Evolutionary conservation across 108 stramenopile species (phyloP).

Genomic region (Cyclotella baltica): DNA sequence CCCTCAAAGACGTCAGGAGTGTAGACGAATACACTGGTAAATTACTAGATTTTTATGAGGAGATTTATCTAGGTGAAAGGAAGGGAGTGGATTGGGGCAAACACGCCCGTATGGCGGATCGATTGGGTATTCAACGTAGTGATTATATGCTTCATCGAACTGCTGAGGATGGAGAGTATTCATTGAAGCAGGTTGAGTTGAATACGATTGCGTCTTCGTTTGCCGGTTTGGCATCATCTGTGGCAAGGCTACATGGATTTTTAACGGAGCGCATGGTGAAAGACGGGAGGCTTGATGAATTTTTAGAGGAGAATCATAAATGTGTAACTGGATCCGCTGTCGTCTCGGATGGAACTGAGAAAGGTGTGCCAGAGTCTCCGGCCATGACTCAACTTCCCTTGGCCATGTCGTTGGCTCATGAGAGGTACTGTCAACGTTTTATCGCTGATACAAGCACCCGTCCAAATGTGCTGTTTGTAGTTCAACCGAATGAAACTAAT

Average conservation of each 20-base stretch:
- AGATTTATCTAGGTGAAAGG: constrained; percentile 62
- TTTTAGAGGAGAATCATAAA: constrained; percentile 61
- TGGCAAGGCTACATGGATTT: constrained; percentile 78
- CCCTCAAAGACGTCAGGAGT: constrained; percentile 69
- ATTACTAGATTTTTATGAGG: constrained; percentile 78
- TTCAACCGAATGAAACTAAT: constrained; percentile 96
- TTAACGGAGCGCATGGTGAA: constrained; percentile 57
- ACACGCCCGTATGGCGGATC: constrained; percentile 62
- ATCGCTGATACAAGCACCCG: constrained; percentile 2
- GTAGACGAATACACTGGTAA: constrained; percentile 89
- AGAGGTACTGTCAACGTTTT: constrained; percentile 64
- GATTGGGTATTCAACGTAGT: constrained; percentile 90
- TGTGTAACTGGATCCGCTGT: constrained; percentile 31
- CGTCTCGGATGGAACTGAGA: constrained; percentile 9
- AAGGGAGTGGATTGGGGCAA: constrained; percentile 33
- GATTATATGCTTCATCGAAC: constrained; percentile 96
- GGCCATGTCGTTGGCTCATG: constrained; percentile 79
- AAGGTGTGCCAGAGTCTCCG: constrained; percentile 85
- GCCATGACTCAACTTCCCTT: constrained; percentile 75
- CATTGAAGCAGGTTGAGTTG: constrained; percentile 94
- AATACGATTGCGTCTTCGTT: constrained; percentile 99
- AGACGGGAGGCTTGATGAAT: constrained; percentile 46
- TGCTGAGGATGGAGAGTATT: constrained; percentile 25
- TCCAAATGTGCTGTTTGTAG: constrained; percentile 87
- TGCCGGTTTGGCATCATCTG: constrained; percentile 74